Evolutionary conservation across 108 stramenopile species (phyloP), one percentile per base, ranked within the genome.

Genomic region (Aurantiochytrium sp.): DNA sequence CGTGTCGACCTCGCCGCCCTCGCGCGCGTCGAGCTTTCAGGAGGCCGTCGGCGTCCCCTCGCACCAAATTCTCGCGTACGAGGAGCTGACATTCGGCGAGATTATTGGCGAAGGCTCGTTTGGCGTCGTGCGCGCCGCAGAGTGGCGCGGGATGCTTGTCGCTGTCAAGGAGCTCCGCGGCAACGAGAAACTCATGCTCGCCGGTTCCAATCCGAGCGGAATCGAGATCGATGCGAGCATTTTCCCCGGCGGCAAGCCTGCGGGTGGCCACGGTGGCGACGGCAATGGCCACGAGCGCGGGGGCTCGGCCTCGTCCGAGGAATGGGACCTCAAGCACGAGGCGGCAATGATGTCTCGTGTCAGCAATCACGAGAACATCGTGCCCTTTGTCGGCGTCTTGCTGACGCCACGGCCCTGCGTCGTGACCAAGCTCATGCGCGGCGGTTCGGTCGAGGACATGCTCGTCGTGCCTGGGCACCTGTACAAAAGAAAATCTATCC

Each of bases 51-150:
- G 48, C 21, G 85, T 85, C 42, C 85, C 73, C 22, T 21, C 41
- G 39, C 88, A 85, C 68, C 81, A 90, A 45, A 73, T 88, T 55
- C 73, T 90, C 6, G 39, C 55, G 22, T 37, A 37, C 86, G 68
- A 87, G 55, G 90, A 90, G 39, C 37, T 90, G 50, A 54, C 86
- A 27, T 32, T 90, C 22, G 54, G 50, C 10, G 21, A 55, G 48
- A 85, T 89, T 0, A 86, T 90, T 41, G 90, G 90, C 68, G 90
- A 90, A 27, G 90, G 90, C 24, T 87, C 87, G 22, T 90, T 89
- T 68, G 88, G 90, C 32, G 42, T 87, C 30, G 90, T 90, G 37
- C 55, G 86, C 41, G 42, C 86, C 10, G 90, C 69, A 5, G 59
- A 50, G 34, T 90, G 90, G 90, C 31, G 90, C 30, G 90, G 90